Base-by-base conservation (phyloP, 2,329 filamentous ascomycete species). In the Anthostomella pinea region DNA sequence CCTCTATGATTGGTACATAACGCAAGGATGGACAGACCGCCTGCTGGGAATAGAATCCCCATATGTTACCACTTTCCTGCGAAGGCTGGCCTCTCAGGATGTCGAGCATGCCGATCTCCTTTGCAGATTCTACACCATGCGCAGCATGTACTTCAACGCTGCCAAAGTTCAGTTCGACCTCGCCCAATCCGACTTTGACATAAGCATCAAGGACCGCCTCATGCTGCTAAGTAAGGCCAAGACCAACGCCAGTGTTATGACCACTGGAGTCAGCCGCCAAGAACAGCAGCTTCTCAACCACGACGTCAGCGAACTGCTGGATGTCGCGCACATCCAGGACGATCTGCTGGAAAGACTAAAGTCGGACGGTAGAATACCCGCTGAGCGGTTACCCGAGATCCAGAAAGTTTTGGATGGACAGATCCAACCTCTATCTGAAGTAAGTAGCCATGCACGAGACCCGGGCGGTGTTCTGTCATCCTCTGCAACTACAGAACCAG, bases 1-100 rank as follows among this genome's bases (percentile, higher is more conserved):
- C 53, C 73, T 98, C n/a, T 98, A 96, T 59, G 90, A 96, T 55
- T 98, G 93, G 91, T 98, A 98, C 63, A 81, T 97, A 49, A 67
- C 76, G 35, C 83, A 90, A 59, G 84, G 85, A 13, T 90, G 87
- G 81, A 85, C 80, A 8, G 88, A 96, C 46, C 83, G 89, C 10
- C 76, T 98, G 18, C 77, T 98, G 21, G 81, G 84, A 22, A 88
- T 93, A 33, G 79, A 90, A 39, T 95, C 90, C 5, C 79, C 83
- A 0, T 90, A 89, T 53, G 88, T 97, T 17, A 77, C 94, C 26
- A 85, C 82, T 2, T 98, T 95, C 59, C 77, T 98, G 3, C 74
- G 87, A 54, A 81, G 85, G 35, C 83, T 88, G 41, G 86, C 88
- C 1, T 68, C 70, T 4, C 79, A 81, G 6, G 81, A 89, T 43